Conservation (phyloP, 495 filamentous ascomycete genomes). For the Neurospora pannonica region DNA sequence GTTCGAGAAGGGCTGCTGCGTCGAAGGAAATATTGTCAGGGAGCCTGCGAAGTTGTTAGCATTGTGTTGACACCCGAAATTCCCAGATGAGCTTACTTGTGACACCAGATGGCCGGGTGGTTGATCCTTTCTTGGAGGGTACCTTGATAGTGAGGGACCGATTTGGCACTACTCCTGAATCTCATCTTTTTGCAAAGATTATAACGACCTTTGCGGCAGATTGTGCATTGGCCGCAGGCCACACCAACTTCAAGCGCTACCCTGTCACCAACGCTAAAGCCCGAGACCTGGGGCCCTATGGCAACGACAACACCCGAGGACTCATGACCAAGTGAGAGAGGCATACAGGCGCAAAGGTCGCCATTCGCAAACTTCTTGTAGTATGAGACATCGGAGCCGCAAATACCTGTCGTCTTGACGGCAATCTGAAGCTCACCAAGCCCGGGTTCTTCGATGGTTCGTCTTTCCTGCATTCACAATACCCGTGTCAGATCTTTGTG, state of each 20-base stretch:
- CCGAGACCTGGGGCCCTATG: slow-evolving; percentile 45
- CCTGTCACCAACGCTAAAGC: slow-evolving; percentile 59
- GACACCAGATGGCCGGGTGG: slow-evolving; percentile 71
- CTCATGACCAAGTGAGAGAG: slow-evolving; percentile 72
- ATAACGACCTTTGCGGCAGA: slow-evolving; percentile 70
- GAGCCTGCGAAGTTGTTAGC: slow-evolving; percentile 36
- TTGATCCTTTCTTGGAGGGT: slow-evolving; percentile 87
- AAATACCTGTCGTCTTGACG: slow-evolving; percentile 67
- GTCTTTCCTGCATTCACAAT: slow-evolving; percentile 29
- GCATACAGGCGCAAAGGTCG: slow-evolving; percentile 63
- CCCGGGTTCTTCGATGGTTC: slow-evolving; percentile 36
- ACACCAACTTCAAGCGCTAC: slow-evolving; percentile 81
- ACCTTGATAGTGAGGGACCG: slow-evolving; percentile 75
- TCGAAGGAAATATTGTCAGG: slow-evolving; percentile 63
- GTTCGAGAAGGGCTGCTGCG: slow-evolving; percentile 75
- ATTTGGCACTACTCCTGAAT: slow-evolving; percentile 78
- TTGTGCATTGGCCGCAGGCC: slow-evolving; percentile 65
- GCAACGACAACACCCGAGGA: slow-evolving; percentile 62
- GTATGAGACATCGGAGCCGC: slow-evolving; percentile 79
- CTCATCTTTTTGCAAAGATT: slow-evolving; percentile 79
- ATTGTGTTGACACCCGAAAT: neutral
- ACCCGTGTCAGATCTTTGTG: slow-evolving; percentile 6
- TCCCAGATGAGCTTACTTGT: slow-evolving; percentile 40
- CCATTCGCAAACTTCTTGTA: slow-evolving; percentile 80
- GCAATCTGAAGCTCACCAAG: slow-evolving; percentile 60